Evolutionary conservation across 768 basidiomycete genomes (phyloP), one percentile per base, ranked within the genome.

Genomic region (Chalciporus piperatus): DNA sequence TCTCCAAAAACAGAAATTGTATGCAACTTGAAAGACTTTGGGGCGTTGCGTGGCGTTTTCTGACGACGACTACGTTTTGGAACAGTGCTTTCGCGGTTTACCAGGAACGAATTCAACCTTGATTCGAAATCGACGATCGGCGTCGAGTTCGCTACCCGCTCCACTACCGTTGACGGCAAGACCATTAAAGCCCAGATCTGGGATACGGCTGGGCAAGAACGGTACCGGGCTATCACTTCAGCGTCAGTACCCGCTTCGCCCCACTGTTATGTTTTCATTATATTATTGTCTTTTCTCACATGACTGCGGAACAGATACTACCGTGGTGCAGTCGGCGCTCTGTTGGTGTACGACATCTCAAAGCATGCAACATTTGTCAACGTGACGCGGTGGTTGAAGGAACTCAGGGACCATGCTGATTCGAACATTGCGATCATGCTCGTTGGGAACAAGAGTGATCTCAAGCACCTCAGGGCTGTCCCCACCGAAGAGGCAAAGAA

Each of bases 101-200:
- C 97, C 60, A 87, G 95, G 62, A 98, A 98, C 68, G 95, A 98
- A 74, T 99, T 99, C 84, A 97, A 95, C 77, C 81, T 96, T 60
- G 97, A 98, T 68, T 93, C 94, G 40, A 98, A 98, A 77, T 98
- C 96, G 55, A 99, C 97, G 20, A 98, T 99, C 70, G 96, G 97
- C 48, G 96, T 99, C 61, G 96, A 98, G 73, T 99, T 99, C 63
- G 97, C 96, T 4, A 98, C 96, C 38, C 84, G 97, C 65, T 90
- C 92, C 16, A 92, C 93, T 70, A 89, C 80, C 59, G 91, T 98
- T n/a, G 96, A 98, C 67, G 84, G 84, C 37, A 98, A 98, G 84
- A 94, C 86, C 3, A 82, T 99, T 61, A 98, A 98, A 73, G 96
- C 96, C 19, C 96, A 98, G 74, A 89, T 99, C 63, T 99, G 96